These are phyloP conservation scores for Prunus mongolica DNA, from an alignment of 306 rosid species.

Conservation along the genomic window DNA sequence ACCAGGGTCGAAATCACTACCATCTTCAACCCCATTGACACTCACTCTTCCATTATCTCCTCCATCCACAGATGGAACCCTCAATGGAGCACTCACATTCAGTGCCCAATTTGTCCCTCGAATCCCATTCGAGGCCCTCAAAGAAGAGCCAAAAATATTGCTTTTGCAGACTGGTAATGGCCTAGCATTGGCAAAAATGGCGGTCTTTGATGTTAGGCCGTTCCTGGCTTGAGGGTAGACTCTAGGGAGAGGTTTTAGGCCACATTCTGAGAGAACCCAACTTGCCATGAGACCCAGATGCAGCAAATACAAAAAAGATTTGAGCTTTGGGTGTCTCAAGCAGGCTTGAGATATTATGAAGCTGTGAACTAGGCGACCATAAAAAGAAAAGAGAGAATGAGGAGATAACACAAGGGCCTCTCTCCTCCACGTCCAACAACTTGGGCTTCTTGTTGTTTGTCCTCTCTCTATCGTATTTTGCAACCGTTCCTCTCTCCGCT, in stretches of 20 bases:
- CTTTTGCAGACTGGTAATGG: constrained; percentile 14
- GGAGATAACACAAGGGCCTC: constrained; percentile 28
- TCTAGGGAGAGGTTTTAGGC: constrained; percentile 64
- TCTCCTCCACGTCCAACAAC: constrained; percentile 35
- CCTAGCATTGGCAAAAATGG: constrained; percentile 33
- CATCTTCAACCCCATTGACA: constrained; percentile 21
- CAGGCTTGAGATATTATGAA: too few species aligned
- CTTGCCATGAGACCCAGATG: constrained; percentile 68
- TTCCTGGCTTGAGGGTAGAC: constrained; percentile 44
- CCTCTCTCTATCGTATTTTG: background rate
- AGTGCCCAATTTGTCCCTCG: constrained; percentile 52
- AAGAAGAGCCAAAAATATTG: constrained; percentile 17
- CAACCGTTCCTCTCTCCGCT: background rate
- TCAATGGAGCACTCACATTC: constrained; percentile 71
- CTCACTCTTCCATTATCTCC: constrained; percentile 30
- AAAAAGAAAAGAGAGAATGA: background rate
- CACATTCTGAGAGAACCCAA: constrained; percentile 87
- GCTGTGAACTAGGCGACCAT: background rate
- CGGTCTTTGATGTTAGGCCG: constrained; percentile 23
- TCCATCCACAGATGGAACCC: constrained; percentile 45
- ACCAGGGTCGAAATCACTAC: constrained; percentile 58
- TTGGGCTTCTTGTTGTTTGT: constrained; percentile 20
- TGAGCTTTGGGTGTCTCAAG: constrained; percentile 3
- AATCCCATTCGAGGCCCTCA: constrained; percentile 21
- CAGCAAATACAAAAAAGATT: background rate